These are phyloP conservation scores for Fusarium succisae DNA, from an alignment of 2,329 filamentous ascomycete species.

Conservation along the genomic window DNA sequence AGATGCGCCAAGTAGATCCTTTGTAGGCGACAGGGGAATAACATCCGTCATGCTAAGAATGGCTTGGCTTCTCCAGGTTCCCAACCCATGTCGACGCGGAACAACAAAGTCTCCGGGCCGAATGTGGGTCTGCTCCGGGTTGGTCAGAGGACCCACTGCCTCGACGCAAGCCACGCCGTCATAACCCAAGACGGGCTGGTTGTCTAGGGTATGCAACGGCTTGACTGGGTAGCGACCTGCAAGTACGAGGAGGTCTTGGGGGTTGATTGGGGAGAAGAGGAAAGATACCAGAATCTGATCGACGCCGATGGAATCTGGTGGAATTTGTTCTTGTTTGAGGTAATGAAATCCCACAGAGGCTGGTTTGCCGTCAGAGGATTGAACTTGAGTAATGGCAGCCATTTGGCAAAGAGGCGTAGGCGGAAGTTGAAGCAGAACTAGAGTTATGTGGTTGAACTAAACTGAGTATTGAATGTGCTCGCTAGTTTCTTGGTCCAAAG, in stretches of 20 bases:
- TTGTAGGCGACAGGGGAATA: background rate
- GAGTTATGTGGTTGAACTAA: no score
- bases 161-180: slow-evolving; percentile 17
- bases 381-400: background rate
- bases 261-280: slow-evolving; percentile 18
- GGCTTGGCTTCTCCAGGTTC: slow-evolving; percentile 12
- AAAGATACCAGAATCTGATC: slow-evolving; percentile 4
- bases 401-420: rapidly evolving
- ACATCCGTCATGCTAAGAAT: slow-evolving; percentile 2
- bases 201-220: slow-evolving; percentile 5
- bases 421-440: rapidly evolving
- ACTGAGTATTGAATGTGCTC: background rate
- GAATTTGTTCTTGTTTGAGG: background rate
- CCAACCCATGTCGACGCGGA: slow-evolving; percentile 13
- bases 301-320: background rate
- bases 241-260: slow-evolving; percentile 18
- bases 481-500: background rate
- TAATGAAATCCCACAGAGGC: background rate
- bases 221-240: slow-evolving; percentile 23
- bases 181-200: slow-evolving; percentile 3
- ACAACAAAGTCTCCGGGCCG: slow-evolving; percentile 6
- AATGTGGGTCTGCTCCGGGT: background rate
- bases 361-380: background rate
- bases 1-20: slow-evolving; percentile 1
- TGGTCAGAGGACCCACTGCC: background rate